A percentile compares a stretch with the other conserved stretches of the same genome.
Conservation (phyloP, 2,329 filamentous ascomycete species). For the Nigrograna mackinnonii region DNA sequence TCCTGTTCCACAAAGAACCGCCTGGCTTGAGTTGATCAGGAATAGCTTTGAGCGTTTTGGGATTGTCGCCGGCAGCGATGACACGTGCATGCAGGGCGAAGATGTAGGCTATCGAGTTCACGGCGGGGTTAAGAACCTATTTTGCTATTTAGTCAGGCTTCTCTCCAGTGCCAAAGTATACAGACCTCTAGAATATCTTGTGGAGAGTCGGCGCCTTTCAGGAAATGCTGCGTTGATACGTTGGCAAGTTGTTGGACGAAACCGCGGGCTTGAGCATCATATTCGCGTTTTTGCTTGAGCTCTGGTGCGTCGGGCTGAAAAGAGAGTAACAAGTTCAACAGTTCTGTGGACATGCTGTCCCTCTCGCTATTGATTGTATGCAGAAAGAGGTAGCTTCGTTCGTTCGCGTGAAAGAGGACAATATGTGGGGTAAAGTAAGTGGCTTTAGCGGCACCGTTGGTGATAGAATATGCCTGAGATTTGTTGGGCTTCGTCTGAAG, state of each 20-base stretch:
- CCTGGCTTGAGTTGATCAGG: constrained; percentile 48
- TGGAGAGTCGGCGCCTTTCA: constrained; percentile 40
- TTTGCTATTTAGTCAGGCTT: not conserved
- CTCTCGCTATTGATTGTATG: no score
- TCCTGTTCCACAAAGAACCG: constrained; percentile 53
- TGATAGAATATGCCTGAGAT: no score
- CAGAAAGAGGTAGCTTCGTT: no score
- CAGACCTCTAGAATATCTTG: constrained; percentile 45
- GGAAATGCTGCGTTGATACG: constrained; percentile 33
- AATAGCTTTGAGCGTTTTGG: constrained; percentile 30
- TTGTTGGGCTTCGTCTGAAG: no score
- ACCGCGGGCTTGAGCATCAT: constrained; percentile 39
- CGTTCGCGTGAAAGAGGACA: no score
- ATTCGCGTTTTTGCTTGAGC: constrained; percentile 39
- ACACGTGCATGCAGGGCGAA: constrained; percentile 57
- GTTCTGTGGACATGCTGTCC: constrained; percentile 30
- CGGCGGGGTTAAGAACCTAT: constrained; percentile 56
- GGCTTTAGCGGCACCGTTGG: no score
- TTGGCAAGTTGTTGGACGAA: constrained; percentile 40
- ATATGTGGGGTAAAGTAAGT: no score
- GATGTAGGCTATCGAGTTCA: constrained; percentile 64
- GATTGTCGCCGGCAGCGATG: constrained; percentile 37
- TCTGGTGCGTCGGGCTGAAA: constrained; percentile 40
- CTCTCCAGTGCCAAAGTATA: not conserved
- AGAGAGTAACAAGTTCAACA: constrained; percentile 27